phyloP scores from a whole-genome alignment of 2,329 filamentous ascomycete genomes.

The Diaporthe vaccinii region DNA sequence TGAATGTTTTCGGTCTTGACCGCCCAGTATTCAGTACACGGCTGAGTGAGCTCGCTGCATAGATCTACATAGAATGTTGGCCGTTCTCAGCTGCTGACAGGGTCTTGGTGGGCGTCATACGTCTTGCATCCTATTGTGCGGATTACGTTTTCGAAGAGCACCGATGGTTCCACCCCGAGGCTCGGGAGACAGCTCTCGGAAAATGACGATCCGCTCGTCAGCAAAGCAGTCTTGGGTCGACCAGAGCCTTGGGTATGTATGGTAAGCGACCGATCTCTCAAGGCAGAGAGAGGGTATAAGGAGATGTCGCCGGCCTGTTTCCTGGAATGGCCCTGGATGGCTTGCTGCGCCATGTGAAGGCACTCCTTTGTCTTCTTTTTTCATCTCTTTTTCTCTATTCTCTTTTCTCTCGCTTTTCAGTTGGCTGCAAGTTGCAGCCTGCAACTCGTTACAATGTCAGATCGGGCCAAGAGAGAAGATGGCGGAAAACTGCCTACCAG shows the following conservation, averaged over 20 bases:
- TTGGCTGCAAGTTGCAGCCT: background rate
- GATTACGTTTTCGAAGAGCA: slow-evolving; percentile 4
- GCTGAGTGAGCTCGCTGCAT: background rate
- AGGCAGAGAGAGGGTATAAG: slow-evolving; percentile 2
- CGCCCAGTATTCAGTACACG: background rate
- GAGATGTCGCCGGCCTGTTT: background rate
- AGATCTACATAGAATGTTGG: background rate
- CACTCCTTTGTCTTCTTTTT: background rate
- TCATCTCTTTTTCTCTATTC: background rate
- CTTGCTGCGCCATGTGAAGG: background rate
- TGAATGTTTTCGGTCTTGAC: background rate
- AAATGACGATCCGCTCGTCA: background rate
- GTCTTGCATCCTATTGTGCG: background rate
- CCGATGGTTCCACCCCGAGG: slow-evolving; percentile 22
- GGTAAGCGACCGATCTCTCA: slow-evolving; percentile 2
- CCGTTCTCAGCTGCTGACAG: background rate
- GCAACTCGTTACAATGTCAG: background rate
- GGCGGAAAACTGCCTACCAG: background rate
- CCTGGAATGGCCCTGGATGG: background rate
- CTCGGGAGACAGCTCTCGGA: slow-evolving; percentile 18
- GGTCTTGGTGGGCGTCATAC: background rate
- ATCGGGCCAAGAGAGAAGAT: background rate
- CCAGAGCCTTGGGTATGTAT: background rate
- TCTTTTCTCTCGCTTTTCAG: background rate
- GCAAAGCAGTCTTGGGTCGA: background rate